These are phyloP conservation scores for Acanthamoeba castellanii DNA, from an alignment of 208 protist genomes.

Conservation along the genomic window DNA sequence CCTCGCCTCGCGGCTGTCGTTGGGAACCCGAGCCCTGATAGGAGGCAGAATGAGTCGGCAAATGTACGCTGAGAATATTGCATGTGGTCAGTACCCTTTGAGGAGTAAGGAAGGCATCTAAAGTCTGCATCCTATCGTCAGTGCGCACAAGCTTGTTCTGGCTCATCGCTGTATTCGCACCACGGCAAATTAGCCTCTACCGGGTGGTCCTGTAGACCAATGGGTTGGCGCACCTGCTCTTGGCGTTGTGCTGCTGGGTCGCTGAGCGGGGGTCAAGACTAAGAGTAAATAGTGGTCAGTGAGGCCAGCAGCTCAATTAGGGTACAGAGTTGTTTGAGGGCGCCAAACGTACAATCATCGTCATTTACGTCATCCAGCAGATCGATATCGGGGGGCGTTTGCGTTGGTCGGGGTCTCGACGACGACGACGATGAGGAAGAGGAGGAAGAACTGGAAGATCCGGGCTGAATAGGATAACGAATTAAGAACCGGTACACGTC, in stretches of 20 bases:
- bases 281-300: not conserved
- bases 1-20: not conserved
- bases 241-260: not conserved
- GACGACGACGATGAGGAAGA: not conserved
- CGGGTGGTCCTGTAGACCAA: no score
- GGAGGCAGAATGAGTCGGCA: not conserved
- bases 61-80: not conserved
- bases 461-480: not conserved
- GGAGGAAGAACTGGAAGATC: not conserved
- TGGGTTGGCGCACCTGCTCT: not conserved
- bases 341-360: not conserved
- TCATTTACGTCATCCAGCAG: constrained; percentile 14
- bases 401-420: not conserved
- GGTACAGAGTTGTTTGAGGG: not conserved
- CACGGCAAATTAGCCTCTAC: not conserved
- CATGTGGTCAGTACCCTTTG: not conserved
- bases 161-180: not conserved
- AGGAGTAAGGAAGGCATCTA: constrained; percentile 69
- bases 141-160: constrained; percentile 78
- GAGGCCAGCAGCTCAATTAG: not conserved
- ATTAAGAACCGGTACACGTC: not conserved
- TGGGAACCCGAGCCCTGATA: not conserved
- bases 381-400: not conserved
- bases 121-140: constrained; percentile 73
- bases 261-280: not conserved